Evolutionary conservation across 495 filamentous ascomycete species (phyloP).

Genomic region (Pyrenula massariospora): DNA sequence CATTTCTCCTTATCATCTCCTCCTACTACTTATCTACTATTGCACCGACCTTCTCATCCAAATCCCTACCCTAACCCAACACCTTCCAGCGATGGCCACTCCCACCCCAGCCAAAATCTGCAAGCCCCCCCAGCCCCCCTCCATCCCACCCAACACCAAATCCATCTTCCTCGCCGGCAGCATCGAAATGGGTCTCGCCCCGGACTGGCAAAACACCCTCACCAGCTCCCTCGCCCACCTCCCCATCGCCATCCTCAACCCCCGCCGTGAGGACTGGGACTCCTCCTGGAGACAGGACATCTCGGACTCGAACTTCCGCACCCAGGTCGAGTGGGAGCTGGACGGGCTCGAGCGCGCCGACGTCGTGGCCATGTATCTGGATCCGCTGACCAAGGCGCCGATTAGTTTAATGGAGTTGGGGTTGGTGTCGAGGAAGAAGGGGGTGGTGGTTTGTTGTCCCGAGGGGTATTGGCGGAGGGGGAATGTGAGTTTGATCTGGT

Average conservation of each 20-base stretch:
- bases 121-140: background rate
- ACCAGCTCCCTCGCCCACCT: conserved; percentile 2
- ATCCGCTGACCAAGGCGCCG: conserved; percentile 26
- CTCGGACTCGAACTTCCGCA: conserved; percentile 21
- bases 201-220: background rate
- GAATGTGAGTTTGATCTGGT: no score
- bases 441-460: background rate
- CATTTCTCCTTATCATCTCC: no score
- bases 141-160: background rate
- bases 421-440: conserved; percentile 1
- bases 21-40: no score
- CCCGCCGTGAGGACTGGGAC: conserved; percentile 40
- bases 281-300: conserved; percentile 31
- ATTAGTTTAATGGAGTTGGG: conserved; percentile 40
- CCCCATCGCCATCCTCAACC: conserved; percentile 46
- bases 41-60: no score
- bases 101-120: no score
- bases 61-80: no score
- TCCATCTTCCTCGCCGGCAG: conserved; percentile 1
- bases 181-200: background rate
- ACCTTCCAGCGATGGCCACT: no score
- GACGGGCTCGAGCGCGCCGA: conserved; percentile 31
- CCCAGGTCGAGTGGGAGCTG: conserved; percentile 49
- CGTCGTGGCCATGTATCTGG: conserved; percentile 41
- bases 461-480: conserved; percentile 9